Evolutionary conservation across 2,329 filamentous ascomycete species (phyloP).

Genomic region (Madurella fahalii): DNA sequence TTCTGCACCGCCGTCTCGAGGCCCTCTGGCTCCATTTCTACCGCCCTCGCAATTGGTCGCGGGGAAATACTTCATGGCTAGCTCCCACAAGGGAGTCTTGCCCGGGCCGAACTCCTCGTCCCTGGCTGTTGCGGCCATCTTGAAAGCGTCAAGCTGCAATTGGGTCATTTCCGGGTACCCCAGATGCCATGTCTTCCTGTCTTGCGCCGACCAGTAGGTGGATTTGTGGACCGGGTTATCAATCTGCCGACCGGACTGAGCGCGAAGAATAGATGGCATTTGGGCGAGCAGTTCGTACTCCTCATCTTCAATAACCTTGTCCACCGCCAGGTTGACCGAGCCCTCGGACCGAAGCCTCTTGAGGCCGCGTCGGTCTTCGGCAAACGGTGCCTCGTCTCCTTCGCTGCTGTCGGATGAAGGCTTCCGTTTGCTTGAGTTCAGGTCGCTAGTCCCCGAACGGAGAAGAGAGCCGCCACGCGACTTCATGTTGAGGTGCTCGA

Average conservation of each 20-base stretch:
- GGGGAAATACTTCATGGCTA: conserved; percentile 58
- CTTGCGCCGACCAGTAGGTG: conserved; percentile 53
- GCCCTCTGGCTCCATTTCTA: neutral
- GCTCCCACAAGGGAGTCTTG: conserved; percentile 48
- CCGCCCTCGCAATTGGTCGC: conserved; percentile 33
- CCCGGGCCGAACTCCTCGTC: conserved; percentile 52
- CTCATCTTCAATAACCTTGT: conserved; percentile 32
- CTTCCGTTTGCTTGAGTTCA: conserved; percentile 55
- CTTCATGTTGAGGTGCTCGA: conserved; percentile 42
- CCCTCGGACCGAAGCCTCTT: conserved; percentile 54
- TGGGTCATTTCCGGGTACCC: conserved; percentile 62
- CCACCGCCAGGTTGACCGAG: conserved; percentile 36
- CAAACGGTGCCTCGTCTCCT: conserved; percentile 39
- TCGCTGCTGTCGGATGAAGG: conserved; percentile 49
- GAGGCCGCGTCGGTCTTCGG: conserved; percentile 44
- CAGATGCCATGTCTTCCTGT: conserved; percentile 55
- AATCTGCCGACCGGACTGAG: conserved; percentile 53
- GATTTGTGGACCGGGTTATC: conserved; percentile 54
- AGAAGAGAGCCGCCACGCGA: conserved; percentile 31
- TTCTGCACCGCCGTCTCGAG: neutral
- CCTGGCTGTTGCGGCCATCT: conserved; percentile 45
- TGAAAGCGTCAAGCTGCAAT: conserved; percentile 54
- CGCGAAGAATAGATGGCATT: conserved; percentile 47
- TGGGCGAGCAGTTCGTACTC: conserved; percentile 46
- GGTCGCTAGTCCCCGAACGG: conserved; percentile 25